Conservation (phyloP, 1,284 basidiomycete species). For the Ustilago loliicola region DNA sequence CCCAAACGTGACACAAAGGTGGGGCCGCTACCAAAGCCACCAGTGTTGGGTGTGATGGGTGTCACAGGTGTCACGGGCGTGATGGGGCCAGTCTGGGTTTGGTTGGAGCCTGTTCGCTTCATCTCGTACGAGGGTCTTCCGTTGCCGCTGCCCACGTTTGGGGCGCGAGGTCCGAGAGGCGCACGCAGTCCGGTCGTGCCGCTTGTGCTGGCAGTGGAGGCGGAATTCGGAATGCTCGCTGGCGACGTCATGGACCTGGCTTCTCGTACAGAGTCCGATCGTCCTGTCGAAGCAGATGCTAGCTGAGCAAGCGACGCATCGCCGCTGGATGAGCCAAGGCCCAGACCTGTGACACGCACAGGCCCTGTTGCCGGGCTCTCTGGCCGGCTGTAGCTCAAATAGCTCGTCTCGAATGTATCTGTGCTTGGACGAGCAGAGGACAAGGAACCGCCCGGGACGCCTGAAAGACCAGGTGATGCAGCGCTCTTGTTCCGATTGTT, state of each 20-base stretch:
- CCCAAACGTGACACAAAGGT: conserved; percentile 42
- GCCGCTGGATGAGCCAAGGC: conserved; percentile 4
- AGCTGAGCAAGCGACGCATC: conserved; percentile 5
- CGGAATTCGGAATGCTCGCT: background rate
- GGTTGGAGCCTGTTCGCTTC: conserved; percentile 21
- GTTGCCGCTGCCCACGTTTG: conserved; percentile 5
- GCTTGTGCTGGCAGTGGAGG: background rate
- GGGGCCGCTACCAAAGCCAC: conserved; percentile 15
- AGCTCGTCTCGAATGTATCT: conserved; percentile 34
- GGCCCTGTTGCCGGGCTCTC: conserved; percentile 33
- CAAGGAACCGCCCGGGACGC: conserved; percentile 5
- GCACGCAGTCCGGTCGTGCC: conserved; percentile 22
- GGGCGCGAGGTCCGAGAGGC: conserved; percentile 38
- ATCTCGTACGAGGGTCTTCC: conserved; percentile 11
- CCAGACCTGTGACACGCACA: conserved; percentile 15
- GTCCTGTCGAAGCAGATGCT: conserved; percentile 3
- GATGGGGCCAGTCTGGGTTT: conserved; percentile 6
- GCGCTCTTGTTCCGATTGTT: conserved; percentile 29
- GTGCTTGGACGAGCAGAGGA: conserved; percentile 24
- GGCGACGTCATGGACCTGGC: background rate
- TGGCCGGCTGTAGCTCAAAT: conserved; percentile 29
- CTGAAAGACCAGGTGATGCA: conserved; percentile 11
- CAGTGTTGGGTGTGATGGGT: conserved; percentile 25
- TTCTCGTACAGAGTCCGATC: conserved; percentile 17
- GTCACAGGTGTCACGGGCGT: conserved; percentile 30